Evolutionary conservation across 2,329 filamentous ascomycete genomes (phyloP), one percentile per base, ranked within the genome.

Genomic region (Scedosporium boydii): DNA sequence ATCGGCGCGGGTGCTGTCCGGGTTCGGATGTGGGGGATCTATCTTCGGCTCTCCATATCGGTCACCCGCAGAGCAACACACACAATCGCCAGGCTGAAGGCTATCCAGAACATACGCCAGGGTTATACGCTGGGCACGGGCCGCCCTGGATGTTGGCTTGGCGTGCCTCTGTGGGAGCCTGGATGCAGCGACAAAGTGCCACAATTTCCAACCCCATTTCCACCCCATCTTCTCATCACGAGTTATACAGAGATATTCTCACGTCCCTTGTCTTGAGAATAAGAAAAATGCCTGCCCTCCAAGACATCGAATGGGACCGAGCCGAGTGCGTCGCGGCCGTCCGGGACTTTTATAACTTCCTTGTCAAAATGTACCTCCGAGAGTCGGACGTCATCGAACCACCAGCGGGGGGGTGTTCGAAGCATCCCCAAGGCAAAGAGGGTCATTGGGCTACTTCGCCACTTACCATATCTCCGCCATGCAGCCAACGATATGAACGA

Each of bases 371-470:
- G 65, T 71, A 72, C 59, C 60, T 73, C 16, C 53, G 64, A 10
- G 64, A 69, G 5, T 65, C 63, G 1, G 63, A 64, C 16, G 62
- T 72, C 48, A 62, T 68, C 38, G 60, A 68, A 26, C 70, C 69
- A 4, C 70, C 70, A 46, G 60, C 64, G 38, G 67, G 62, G n/a
- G 69, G 70, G 29, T 72, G 71, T 38, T 38, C 34, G 34, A 38
- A 14, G 34, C 34, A 38, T 38, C 34, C 34, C 65, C 12, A 74
- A 74, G 58, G 65, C 70, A 6, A 65, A 72, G 42, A 64, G 69
- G 55, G 71, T 74, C 12, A 63, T 71, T 23, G 63, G 63, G 55
- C 68, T 74, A 9, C 68, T 73, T 29, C 65, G 65, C 26, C 67
- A 69, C 58, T 66, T 75, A 6, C 72, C 72, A 10, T 73, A 72